Conservation (phyloP, 2,329 filamentous ascomycete genomes). For the Scedosporium dehoogii region DNA sequence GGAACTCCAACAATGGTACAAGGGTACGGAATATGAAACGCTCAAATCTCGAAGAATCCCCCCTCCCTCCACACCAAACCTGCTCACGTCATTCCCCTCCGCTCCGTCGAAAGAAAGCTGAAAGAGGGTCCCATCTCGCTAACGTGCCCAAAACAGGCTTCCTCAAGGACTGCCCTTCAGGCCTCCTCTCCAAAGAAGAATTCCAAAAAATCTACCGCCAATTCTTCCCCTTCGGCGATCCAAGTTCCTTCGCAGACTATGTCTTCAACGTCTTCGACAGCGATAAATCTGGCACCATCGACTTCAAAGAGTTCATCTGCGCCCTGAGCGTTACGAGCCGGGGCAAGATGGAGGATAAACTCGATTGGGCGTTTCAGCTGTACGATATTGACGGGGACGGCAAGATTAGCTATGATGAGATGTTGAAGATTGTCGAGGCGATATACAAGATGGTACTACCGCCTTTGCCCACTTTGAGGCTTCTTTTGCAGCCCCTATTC, state of each 20-base stretch:
- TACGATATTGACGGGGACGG: slow-evolving; percentile 99
- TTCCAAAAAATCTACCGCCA: slow-evolving; percentile 99
- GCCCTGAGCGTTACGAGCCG: slow-evolving; percentile 92
- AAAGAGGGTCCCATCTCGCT: background rate
- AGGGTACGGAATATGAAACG: slow-evolving; percentile 52
- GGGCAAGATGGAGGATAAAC: slow-evolving; percentile 98
- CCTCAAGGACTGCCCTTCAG: slow-evolving; percentile 94
- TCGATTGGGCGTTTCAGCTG: slow-evolving; percentile 98
- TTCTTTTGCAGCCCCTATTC: background rate
- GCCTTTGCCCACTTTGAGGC: background rate
- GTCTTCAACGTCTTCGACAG: slow-evolving; percentile 99
- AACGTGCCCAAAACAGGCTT: slow-evolving; percentile 54
- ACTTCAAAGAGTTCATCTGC: slow-evolving; percentile 99
- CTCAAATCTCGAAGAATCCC: background rate
- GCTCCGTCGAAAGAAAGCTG: background rate
- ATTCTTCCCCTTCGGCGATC: slow-evolving; percentile 98
- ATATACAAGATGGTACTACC: slow-evolving; percentile 94
- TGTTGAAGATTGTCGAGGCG: slow-evolving; percentile 96
- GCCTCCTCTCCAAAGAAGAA: slow-evolving; percentile 94
- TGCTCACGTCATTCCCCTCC: background rate
- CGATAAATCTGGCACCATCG: slow-evolving; percentile 93
- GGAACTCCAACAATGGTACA: slow-evolving; percentile 99
- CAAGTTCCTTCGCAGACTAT: slow-evolving; percentile 94
- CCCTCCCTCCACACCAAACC: slow-evolving; percentile 9
- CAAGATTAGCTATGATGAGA: slow-evolving; percentile 98